Percentiles rank a stretch among this genome's conserved stretches.
Conservation (phyloP, 2,329 filamentous ascomycete genomes). For the Phyllosticta citribraziliensis region DNA sequence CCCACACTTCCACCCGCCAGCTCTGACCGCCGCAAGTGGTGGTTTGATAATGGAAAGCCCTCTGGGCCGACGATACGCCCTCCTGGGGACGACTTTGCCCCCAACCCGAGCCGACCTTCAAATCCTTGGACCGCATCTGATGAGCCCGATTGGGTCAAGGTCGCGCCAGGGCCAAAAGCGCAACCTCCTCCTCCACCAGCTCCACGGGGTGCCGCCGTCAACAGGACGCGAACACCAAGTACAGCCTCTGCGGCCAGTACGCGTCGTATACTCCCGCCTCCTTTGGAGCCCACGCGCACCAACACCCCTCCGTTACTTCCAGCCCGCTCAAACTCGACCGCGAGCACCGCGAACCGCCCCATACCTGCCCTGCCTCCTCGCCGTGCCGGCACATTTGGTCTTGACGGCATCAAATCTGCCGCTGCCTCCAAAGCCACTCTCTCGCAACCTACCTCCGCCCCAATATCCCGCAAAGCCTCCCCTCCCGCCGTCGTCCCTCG, state of each 20-base stretch:
- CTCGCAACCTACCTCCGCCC: constrained; percentile 12
- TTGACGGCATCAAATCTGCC: constrained; percentile 8
- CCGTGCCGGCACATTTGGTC: constrained; percentile 5
- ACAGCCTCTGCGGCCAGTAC: constrained; percentile 16
- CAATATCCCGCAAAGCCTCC: constrained; percentile 24
- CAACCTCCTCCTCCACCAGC: not conserved
- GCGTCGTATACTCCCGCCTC: constrained; percentile 12
- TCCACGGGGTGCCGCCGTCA: not conserved
- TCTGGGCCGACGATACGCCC: constrained; percentile 63
- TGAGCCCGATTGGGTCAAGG: constrained; percentile 74
- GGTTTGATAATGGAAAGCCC: constrained; percentile 58
- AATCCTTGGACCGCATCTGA: constrained; percentile 71
- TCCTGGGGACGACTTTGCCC: constrained; percentile 50
- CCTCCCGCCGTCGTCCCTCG: constrained; percentile 20
- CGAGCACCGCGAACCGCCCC: constrained; percentile 19
- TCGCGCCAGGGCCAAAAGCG: constrained; percentile 15
- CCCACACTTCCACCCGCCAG: constrained; percentile 59
- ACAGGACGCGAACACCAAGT: not conserved
- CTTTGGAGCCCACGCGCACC: not conserved
- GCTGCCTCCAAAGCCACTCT: constrained; percentile 1
- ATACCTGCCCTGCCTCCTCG: constrained; percentile 21
- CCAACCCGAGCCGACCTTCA: constrained; percentile 64
- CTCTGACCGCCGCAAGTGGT: constrained; percentile 54
- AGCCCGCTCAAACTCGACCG: constrained; percentile 10
- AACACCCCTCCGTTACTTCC: constrained; percentile 5